These are phyloP conservation scores for Corrigiola litoralis DNA, from an alignment of 179 eudicot genomes.

Conservation along the genomic window DNA sequence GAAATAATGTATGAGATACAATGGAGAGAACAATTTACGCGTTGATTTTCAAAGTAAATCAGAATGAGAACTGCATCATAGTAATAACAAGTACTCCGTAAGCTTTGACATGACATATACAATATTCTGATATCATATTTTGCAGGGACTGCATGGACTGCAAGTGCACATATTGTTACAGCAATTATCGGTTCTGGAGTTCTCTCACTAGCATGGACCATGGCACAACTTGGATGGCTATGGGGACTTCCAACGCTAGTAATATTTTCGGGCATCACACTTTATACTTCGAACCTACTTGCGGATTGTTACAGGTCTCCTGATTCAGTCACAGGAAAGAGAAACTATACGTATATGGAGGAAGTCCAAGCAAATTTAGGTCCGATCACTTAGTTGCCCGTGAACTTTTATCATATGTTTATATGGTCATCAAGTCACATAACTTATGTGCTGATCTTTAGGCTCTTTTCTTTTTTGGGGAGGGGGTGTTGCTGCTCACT, in stretches of 20 bases:
- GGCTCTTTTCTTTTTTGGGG: too few relatives aligned
- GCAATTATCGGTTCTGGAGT: constrained; percentile 69
- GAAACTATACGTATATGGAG: constrained; percentile 57
- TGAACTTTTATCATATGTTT: too few relatives aligned
- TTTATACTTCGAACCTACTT: constrained; percentile 59
- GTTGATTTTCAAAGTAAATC: too few relatives aligned
- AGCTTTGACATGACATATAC: too few relatives aligned
- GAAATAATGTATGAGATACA: too few relatives aligned
- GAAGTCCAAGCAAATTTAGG: constrained; percentile 53
- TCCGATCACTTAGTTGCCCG: not conserved
- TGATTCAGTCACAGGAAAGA: constrained; percentile 49
- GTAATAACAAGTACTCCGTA: too few relatives aligned
- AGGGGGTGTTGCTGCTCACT: too few relatives aligned
- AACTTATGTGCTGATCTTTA: too few relatives aligned
- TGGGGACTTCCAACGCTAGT: constrained; percentile 51
- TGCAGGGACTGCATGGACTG: constrained; percentile 55
- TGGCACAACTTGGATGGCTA: constrained; percentile 73
- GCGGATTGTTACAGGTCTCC: constrained; percentile 66
- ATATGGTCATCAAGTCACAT: too few relatives aligned
- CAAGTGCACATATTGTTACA: constrained; percentile 64
- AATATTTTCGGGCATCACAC: constrained; percentile 45
- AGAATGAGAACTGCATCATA: too few relatives aligned
- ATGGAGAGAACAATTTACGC: too few relatives aligned
- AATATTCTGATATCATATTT: not conserved
- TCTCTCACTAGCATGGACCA: constrained; percentile 63